Conservation (phyloP, 1,139 yeast genomes). For the Ogataea hybrid region DNA sequence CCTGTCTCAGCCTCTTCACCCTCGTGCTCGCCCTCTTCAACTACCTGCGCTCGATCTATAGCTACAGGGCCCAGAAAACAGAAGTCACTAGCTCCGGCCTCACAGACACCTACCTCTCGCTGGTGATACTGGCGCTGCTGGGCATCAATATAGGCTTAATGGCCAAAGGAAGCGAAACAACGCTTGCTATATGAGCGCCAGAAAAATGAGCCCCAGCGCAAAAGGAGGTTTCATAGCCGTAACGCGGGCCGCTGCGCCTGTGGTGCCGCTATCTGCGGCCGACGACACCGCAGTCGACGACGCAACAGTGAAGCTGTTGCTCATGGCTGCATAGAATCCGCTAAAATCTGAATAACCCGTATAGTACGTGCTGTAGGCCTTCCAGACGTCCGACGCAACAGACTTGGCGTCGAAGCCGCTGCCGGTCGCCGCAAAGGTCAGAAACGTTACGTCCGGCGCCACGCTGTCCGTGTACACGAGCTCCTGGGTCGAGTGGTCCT, state of each 20-base stretch:
- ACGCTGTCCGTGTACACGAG: slow-evolving; percentile 5
- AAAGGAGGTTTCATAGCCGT: neutral
- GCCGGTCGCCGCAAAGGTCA: neutral
- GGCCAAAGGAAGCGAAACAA: slow-evolving; percentile 1
- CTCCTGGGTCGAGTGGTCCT: slow-evolving; percentile 7
- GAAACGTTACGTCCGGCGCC: slow-evolving; percentile 1
- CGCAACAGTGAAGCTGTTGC: slow-evolving; percentile 3
- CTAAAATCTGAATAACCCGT: slow-evolving; percentile 5
- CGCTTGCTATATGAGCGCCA: slow-evolving; percentile 5
- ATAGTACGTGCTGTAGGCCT: slow-evolving; percentile 7
- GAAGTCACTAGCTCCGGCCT: slow-evolving; percentile 40
- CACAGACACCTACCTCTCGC: slow-evolving; percentile 40
- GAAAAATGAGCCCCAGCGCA: neutral
- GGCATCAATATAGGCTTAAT: slow-evolving; percentile 42
- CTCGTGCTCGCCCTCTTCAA: slow-evolving; percentile 43
- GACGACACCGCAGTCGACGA: slow-evolving; percentile 1
- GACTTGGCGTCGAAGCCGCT: slow-evolving; percentile 2
- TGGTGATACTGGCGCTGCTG: slow-evolving; percentile 41
- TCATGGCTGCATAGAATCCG: slow-evolving; percentile 7
- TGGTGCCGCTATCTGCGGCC: neutral
- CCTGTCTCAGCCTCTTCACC: slow-evolving; percentile 41
- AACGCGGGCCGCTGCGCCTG: slow-evolving; percentile 1
- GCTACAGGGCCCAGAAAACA: slow-evolving; percentile 45
- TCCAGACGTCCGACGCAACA: slow-evolving; percentile 6
- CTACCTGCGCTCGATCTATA: slow-evolving; percentile 45